Evolutionary conservation across 1,139 yeast genomes (phyloP).

Genomic region (Candida tropicalis): DNA sequence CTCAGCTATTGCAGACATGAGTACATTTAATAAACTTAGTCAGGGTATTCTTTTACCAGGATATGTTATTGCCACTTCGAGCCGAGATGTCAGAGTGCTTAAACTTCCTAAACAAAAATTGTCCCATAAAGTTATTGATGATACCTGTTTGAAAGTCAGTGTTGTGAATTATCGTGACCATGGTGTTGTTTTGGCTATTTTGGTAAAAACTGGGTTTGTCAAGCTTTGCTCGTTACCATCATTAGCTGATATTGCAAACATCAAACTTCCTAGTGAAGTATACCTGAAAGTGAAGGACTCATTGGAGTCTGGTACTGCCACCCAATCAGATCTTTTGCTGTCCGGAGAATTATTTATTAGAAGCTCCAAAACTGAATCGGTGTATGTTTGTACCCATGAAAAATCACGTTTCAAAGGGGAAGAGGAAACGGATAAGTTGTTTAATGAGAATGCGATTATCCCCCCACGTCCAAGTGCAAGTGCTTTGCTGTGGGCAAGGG

Average conservation of each 20-base stretch:
- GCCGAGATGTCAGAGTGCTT: slow-evolving; percentile 65
- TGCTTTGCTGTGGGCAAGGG: slow-evolving; percentile 86
- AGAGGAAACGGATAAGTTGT: slow-evolving; percentile 50
- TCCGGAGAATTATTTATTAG: slow-evolving; percentile 78
- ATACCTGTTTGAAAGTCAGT: slow-evolving; percentile 57
- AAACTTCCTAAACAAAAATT: slow-evolving; percentile 61
- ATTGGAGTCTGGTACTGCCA: slow-evolving; percentile 26
- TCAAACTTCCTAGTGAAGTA: slow-evolving; percentile 38
- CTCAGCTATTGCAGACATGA: slow-evolving; percentile 65
- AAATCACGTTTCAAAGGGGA: slow-evolving; percentile 18
- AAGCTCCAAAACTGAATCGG: slow-evolving; percentile 57
- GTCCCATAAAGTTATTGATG: slow-evolving; percentile 66
- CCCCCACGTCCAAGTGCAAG: slow-evolving; percentile 84
- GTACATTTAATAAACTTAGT: slow-evolving; percentile 60
- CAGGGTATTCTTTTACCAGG: slow-evolving; percentile 68
- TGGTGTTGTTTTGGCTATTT: slow-evolving; percentile 41
- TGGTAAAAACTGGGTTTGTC: slow-evolving; percentile 41
- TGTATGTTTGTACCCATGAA: slow-evolving; percentile 24
- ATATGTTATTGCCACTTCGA: slow-evolving; percentile 58
- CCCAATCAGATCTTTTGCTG: slow-evolving; percentile 46
- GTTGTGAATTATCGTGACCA: slow-evolving; percentile 29
- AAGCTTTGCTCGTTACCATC: slow-evolving; percentile 44
- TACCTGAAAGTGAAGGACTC: slow-evolving; percentile 27
- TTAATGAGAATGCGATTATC: slow-evolving; percentile 59
- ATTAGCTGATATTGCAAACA: slow-evolving; percentile 39